Base-by-base conservation (phyloP, 2,329 filamentous ascomycete genomes). In the Sphaerulina musiva region DNA sequence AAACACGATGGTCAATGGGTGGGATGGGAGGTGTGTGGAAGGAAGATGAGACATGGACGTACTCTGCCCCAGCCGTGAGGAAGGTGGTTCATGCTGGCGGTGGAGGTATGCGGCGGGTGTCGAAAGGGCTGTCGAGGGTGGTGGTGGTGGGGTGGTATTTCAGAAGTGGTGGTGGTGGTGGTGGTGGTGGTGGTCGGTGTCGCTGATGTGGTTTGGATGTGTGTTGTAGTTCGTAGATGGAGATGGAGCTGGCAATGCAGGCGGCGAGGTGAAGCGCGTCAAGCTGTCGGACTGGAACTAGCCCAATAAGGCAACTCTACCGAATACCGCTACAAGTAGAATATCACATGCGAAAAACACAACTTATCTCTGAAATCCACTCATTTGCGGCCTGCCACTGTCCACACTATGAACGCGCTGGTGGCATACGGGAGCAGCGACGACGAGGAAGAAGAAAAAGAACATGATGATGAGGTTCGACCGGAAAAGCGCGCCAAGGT, bases 51-150 rank as follows among this genome's bases (percentile, higher is more conserved):
- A 29, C 26, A 29, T 29, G 5, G 39, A 71, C 78, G 69, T 75
- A 84, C 82, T 71, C 82, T 78, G 69, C 82, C 82, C 82, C 82
- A 85, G 62, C 78, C 79, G 74, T 83, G 78, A 55, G 82, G 82
- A 64, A 80, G 77, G 69, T 85, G 82, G 70, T 84, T 83, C 82
- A 85, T 85, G 60, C 51, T 75, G 70, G 51, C 49, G 46, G 51
- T 45, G 32, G 50, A n/a, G 31, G 17, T 43, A 39, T 40, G 9
- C 6, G 38, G 11, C 38, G 26, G 12, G 36, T 26, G 26, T 31
- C 31, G 42, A 14, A 10, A 34, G 4, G 42, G n/a, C 7, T 14
- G 43, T 49, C 40, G 36, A 36, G 26, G 14, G 26, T 39, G 20
- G 23, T 20, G 20, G 20, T 20, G 20, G 20, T 20, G 20, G 2